Conservation (phyloP, 306 rosid species). For the Lathyrus aphaca region DNA sequence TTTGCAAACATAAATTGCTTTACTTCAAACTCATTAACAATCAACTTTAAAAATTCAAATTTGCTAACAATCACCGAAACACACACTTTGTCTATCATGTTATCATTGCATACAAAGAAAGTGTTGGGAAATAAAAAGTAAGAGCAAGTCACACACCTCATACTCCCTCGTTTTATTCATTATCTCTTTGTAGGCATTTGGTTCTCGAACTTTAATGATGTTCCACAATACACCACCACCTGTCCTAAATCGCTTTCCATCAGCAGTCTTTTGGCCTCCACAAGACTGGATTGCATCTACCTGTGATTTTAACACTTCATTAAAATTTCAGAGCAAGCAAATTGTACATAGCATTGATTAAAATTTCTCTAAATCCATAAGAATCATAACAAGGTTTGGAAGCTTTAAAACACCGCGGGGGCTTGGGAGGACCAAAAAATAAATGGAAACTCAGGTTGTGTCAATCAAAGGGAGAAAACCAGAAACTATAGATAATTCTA, state of each 20-base stretch:
- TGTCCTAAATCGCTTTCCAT: conserved; percentile 68
- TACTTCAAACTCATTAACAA: background rate
- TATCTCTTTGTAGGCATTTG: conserved; percentile 82
- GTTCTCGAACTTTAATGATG: conserved; percentile 81
- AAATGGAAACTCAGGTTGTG: too few relatives aligned
- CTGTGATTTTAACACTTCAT: conserved; percentile 49
- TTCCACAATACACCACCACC: conserved; percentile 94
- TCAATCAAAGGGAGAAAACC: too few relatives aligned
- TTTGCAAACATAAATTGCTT: background rate
- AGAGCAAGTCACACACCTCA: conserved; percentile 61
- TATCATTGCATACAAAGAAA: conserved; percentile 18
- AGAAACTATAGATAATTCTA: too few relatives aligned
- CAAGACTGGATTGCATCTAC: conserved; percentile 84
- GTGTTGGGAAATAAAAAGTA: background rate
- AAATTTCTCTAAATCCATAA: too few relatives aligned
- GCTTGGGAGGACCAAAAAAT: too few relatives aligned
- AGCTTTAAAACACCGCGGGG: too few relatives aligned
- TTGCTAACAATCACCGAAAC: background rate
- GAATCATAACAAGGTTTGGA: too few relatives aligned
- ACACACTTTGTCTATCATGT: background rate
- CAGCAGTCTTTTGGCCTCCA: conserved; percentile 86
- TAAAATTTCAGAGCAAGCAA: background rate
- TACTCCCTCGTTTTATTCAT: conserved; percentile 82
- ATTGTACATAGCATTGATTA: too few relatives aligned
- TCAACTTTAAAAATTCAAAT: background rate